These are phyloP conservation scores for Aphanomyces stellatus DNA, from an alignment of 352 stramenopile species.

Conservation along the genomic window DNA sequence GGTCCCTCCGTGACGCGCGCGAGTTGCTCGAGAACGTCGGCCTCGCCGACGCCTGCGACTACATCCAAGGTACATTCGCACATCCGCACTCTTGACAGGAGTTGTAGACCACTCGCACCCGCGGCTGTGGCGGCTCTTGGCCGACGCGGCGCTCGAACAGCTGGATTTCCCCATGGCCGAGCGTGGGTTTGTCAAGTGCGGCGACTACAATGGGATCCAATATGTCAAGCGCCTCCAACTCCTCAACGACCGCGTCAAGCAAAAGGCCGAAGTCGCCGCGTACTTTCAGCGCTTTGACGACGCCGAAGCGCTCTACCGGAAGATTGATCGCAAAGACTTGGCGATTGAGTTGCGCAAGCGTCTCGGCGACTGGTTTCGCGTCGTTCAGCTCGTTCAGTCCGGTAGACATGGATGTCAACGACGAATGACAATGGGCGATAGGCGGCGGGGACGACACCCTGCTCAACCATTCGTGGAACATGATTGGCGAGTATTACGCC, in stretches of 20 bases:
- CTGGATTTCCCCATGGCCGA: conserved; percentile 90
- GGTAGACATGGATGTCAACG: conserved; percentile 14
- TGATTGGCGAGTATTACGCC: conserved; percentile 88
- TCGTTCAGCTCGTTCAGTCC: conserved; percentile 76
- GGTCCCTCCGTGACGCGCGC: conserved; percentile 75
- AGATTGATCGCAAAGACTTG: conserved; percentile 92
- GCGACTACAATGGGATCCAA: conserved; percentile 89
- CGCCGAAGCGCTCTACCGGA: conserved; percentile 84
- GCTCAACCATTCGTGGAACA: conserved; percentile 72
- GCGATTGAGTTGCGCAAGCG: conserved; percentile 85
- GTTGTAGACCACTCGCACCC: conserved; percentile 59
- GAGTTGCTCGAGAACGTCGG: conserved; percentile 80
- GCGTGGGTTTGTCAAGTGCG: conserved; percentile 86
- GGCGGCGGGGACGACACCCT: conserved; percentile 61
- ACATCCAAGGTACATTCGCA: conserved; percentile 51
- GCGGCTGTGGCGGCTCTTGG: conserved; percentile 80
- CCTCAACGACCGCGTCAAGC: conserved; percentile 86
- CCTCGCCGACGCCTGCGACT: conserved; percentile 62
- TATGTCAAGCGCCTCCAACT: conserved; percentile 86
- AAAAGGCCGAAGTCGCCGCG: conserved; percentile 83
- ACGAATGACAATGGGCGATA: conserved; percentile 35
- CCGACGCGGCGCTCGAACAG: conserved; percentile 81
- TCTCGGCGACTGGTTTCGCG: conserved; percentile 89
- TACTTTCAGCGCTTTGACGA: conserved; percentile 92
- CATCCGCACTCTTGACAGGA: too few relatives aligned